Conservation (phyloP, 192 early-diverging fungal genomes). For the Helicostylum pulchrum region DNA sequence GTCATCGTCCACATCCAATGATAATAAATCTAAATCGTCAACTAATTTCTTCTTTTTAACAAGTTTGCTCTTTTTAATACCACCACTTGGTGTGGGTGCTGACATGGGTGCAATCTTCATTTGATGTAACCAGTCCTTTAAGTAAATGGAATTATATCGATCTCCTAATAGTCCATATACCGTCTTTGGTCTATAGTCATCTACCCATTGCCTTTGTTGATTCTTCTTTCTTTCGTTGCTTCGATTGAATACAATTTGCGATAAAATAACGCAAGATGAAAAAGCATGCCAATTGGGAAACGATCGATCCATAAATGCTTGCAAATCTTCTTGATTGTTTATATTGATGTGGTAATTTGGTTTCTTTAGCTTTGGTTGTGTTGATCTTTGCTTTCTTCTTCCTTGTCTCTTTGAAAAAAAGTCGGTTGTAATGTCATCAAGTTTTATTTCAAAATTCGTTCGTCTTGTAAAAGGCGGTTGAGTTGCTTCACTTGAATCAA, state of each 20-base stretch:
- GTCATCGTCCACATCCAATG: not conserved
- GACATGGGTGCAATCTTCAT: slow-evolving; percentile 26
- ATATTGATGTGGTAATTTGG: no score
- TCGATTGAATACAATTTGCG: not conserved
- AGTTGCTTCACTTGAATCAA: not conserved
- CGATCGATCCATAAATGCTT: not conserved
- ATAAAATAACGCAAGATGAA: not conserved
- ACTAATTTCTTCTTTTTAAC: not conserved
- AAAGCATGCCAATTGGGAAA: not conserved
- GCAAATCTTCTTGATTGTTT: not conserved
- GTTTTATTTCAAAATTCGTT: no score
- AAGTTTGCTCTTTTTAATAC: not conserved
- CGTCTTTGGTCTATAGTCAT: slow-evolving; percentile 20
- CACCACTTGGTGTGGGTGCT: not conserved
- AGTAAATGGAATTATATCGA: not conserved
- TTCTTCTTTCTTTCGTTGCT: not conserved
- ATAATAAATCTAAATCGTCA: not conserved
- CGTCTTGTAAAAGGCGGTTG: not conserved
- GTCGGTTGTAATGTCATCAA: not conserved
- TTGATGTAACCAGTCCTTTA: slow-evolving; percentile 26
- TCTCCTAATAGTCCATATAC: slow-evolving; percentile 11
- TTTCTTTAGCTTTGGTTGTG: no score
- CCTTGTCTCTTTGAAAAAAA: no score
- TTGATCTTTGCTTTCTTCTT: no score
- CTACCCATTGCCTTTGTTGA: slow-evolving; percentile 12